A percentile compares a stretch with the other conserved stretches of the same genome.
phyloP scores from a whole-genome alignment of 495 filamentous ascomycete species.

The Neohortaea acidophila region DNA sequence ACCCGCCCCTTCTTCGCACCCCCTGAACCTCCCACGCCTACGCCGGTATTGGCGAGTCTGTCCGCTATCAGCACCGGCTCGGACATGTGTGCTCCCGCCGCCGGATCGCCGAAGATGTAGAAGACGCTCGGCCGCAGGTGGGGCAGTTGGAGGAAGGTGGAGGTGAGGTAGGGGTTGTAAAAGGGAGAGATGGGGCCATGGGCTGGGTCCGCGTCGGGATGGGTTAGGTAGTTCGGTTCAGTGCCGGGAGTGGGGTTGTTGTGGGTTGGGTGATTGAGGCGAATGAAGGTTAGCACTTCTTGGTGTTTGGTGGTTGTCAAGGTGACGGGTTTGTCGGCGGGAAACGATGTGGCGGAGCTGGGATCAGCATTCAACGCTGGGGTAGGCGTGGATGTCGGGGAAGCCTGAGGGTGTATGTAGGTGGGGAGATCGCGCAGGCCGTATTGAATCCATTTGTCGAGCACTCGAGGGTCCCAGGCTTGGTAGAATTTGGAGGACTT shows the following conservation, averaged over 20 bases:
- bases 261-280: conserved; percentile 18
- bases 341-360: conserved; percentile 11
- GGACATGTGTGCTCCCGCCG: conserved; percentile 44
- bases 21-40: conserved; percentile 52
- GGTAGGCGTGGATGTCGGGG: conserved; percentile 3
- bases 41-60: conserved; percentile 51
- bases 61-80: conserved; percentile 32
- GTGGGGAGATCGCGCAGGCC: conserved; percentile 30
- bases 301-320: conserved; percentile 28
- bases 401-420: conserved; percentile 18
- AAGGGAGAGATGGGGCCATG: conserved; percentile 39
- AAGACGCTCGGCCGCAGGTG: conserved; percentile 61
- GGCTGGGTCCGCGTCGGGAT: conserved; percentile 23
- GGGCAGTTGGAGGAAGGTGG: conserved; percentile 48
- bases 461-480: conserved; percentile 27
- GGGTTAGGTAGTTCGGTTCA: conserved; percentile 25
- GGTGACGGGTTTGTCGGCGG: conserved; percentile 24
- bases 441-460: conserved; percentile 27
- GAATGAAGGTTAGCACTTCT: conserved; percentile 30
- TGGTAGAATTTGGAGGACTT: conserved; percentile 29
- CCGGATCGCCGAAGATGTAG: conserved; percentile 53
- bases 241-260: conserved; percentile 19
- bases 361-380: conserved; percentile 14
- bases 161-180: conserved; percentile 57
- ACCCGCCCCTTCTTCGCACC: conserved; percentile 53